Evolutionary conservation across 768 basidiomycete species (phyloP).

Genomic region (Gloeopeniophorella convolvens): DNA sequence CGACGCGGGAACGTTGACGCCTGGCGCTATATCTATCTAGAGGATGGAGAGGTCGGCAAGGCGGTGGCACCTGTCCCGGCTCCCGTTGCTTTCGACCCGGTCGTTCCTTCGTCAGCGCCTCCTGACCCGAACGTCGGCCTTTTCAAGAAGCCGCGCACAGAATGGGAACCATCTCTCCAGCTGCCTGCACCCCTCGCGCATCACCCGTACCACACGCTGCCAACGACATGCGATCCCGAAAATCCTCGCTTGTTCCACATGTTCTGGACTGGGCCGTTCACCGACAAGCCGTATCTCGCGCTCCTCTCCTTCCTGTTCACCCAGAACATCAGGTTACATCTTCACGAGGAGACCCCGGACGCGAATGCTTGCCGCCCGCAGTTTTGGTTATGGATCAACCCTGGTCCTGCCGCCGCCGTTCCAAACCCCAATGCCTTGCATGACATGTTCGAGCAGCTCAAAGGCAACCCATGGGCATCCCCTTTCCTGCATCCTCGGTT

Average conservation of each 20-base stretch:
- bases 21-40: constrained; percentile 87
- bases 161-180: constrained; percentile 52
- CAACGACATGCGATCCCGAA: constrained; percentile 71
- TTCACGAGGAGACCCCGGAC: constrained; percentile 42
- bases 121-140: constrained; percentile 49
- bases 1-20: constrained; percentile 71
- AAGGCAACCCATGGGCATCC: constrained; percentile 86
- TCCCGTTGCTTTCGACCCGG: constrained; percentile 25
- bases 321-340: constrained; percentile 84
- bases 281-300: constrained; percentile 96
- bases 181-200: constrained; percentile 50
- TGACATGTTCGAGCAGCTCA: constrained; percentile 81
- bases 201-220: constrained; percentile 48
- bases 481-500: constrained; percentile 93
- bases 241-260: constrained; percentile 92
- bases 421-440: constrained; percentile 75
- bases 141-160: constrained; percentile 49
- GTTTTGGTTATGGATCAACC: constrained; percentile 98
- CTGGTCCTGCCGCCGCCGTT: constrained; percentile 87
- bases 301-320: constrained; percentile 93
- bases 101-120: constrained; percentile 22
- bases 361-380: constrained; percentile 72
- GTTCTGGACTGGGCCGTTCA: constrained; percentile 99
- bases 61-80: constrained; percentile 30
- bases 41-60: constrained; percentile 41